These are phyloP conservation scores for Skeletonema potamos DNA, from an alignment of 108 stramenopile species.

Conservation along the genomic window DNA sequence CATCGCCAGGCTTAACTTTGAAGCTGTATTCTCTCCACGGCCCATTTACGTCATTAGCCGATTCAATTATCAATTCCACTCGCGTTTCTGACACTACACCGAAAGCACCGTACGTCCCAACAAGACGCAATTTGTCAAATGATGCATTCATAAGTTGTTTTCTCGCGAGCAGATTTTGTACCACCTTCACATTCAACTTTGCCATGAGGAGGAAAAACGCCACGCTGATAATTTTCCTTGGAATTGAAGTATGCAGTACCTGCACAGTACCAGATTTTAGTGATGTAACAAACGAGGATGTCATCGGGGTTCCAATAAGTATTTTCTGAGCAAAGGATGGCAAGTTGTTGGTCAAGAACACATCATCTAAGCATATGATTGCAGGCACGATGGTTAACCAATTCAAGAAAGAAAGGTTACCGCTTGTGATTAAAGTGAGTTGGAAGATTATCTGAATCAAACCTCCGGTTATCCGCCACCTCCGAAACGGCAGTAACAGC, in stretches of 20 bases:
- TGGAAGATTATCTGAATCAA: conserved; percentile 71
- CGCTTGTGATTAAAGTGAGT: conserved; percentile 46
- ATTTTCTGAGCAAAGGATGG: conserved; percentile 18
- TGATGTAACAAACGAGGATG: conserved; percentile 9
- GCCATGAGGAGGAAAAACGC: conserved; percentile 35
- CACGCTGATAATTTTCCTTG: conserved; percentile 25
- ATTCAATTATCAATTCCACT: conserved; percentile 54
- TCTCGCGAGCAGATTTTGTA: conserved; percentile 49
- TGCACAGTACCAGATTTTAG: neutral
- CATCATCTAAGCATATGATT: conserved; percentile 66
- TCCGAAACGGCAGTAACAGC: conserved; percentile 41
- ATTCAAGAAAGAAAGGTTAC: conserved; percentile 68
- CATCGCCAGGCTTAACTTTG: conserved; percentile 62
- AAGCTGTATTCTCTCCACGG: conserved; percentile 72
- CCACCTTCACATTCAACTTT: conserved; percentile 51
- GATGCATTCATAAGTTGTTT: conserved; percentile 67
- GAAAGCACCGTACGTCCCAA: conserved; percentile 69
- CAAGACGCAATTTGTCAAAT: conserved; percentile 61
- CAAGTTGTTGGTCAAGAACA: conserved; percentile 31
- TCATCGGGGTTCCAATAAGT: conserved; percentile 13
- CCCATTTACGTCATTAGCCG: conserved; percentile 36
- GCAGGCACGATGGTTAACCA: conserved; percentile 39
- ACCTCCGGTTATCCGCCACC: conserved; percentile 43
- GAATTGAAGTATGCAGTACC: conserved; percentile 1
- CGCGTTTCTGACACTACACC: conserved; percentile 56